These are phyloP conservation scores for Mucor lusitanicus DNA, from an alignment of 371 early-diverging fungal species.

Conservation along the genomic window DNA sequence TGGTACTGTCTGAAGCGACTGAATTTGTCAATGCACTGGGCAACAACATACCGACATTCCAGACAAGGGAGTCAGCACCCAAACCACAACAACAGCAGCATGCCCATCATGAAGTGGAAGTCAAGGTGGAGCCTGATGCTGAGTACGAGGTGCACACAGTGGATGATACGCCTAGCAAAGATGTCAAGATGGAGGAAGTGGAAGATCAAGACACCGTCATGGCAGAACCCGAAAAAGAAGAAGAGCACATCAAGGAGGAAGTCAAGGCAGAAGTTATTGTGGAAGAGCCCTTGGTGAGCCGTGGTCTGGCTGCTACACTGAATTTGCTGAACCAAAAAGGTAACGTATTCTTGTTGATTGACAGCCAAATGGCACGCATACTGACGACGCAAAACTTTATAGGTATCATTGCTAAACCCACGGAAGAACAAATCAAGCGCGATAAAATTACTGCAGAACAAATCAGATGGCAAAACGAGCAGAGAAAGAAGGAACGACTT, in stretches of 20 bases:
- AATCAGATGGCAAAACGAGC: slow-evolving; percentile 71
- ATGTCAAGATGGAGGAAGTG: slow-evolving; percentile 7
- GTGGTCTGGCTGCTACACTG: slow-evolving; percentile 86
- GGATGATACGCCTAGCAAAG: slow-evolving; percentile 10
- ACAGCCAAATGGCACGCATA: not conserved
- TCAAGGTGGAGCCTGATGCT: slow-evolving; percentile 1
- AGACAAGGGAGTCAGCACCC: slow-evolving; percentile 12
- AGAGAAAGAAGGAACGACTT: slow-evolving; percentile 57
- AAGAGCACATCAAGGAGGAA: not conserved
- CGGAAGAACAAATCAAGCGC: slow-evolving; percentile 61
- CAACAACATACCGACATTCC: slow-evolving; percentile 37
- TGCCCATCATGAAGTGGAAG: not conserved
- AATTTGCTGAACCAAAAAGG: slow-evolving; percentile 78
- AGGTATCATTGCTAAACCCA: slow-evolving; percentile 63
- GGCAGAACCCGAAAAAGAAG: slow-evolving; percentile 3
- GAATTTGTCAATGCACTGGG: slow-evolving; percentile 74
- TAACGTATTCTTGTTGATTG: not conserved
- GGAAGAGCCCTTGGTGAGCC: slow-evolving; percentile 82
- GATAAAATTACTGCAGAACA: slow-evolving; percentile 69
- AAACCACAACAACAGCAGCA: not conserved
- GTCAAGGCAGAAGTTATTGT: slow-evolving; percentile 41
- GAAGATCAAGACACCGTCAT: not conserved
- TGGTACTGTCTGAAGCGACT: slow-evolving; percentile 62
- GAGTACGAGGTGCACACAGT: slow-evolving; percentile 9
- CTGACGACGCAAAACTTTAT: not conserved